Conservation (phyloP, 495 filamentous ascomycete species). For the Aspergillus sclerotiicarbonarius region DNA sequence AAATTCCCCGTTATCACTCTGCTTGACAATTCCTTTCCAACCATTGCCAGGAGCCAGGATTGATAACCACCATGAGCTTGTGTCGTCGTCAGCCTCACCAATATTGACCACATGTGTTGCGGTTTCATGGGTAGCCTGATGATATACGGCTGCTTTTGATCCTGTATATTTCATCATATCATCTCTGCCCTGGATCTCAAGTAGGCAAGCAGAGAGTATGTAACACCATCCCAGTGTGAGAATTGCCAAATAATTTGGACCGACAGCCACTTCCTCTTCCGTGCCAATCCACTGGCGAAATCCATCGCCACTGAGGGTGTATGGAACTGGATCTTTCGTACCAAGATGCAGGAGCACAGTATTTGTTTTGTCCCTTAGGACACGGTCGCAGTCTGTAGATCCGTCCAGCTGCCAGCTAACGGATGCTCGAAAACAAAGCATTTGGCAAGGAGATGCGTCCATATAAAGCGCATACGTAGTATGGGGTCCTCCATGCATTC, state of each 20-base stretch:
- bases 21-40: conserved; percentile 14
- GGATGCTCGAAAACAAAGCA: conserved; percentile 10
- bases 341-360: conserved; percentile 8
- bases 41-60: conserved; percentile 13
- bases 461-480: neutral
- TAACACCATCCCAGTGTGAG: conserved; percentile 19
- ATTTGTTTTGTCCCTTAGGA: conserved; percentile 6
- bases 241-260: conserved; percentile 12
- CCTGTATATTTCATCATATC: conserved; percentile 15
- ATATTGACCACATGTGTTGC: conserved; percentile 8
- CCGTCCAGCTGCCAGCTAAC: conserved; percentile 11
- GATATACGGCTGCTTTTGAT: neutral
- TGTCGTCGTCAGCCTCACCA: conserved; percentile 11
- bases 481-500: conserved; percentile 10
- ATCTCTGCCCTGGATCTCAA: conserved; percentile 16
- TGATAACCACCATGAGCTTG: conserved; percentile 16
- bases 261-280: neutral
- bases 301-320: conserved; percentile 6
- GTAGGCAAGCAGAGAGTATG: conserved; percentile 13
- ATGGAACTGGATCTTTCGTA: conserved; percentile 2
- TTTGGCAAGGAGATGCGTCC: conserved; percentile 1
- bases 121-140: neutral
- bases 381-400: conserved; percentile 9
- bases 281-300: conserved; percentile 13
- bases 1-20: neutral